phyloP scores from a whole-genome alignment of 768 basidiomycete genomes.

The Ephemerocybe angulata region DNA sequence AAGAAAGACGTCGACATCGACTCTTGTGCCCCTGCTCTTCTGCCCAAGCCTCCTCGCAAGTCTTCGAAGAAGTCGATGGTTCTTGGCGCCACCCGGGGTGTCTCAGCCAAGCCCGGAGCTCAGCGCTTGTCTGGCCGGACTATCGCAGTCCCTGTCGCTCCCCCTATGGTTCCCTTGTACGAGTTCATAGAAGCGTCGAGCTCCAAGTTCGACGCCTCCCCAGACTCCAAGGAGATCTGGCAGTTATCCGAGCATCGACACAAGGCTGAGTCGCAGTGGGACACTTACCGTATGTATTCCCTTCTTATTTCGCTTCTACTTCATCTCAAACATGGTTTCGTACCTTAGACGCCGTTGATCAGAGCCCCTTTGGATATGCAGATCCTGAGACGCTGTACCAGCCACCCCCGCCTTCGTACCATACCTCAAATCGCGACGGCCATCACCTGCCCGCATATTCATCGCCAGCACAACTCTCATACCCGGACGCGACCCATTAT shows the following conservation, averaged over 20 bases:
- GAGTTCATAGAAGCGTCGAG: too few species aligned
- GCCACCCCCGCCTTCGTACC: neutral
- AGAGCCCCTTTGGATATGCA: neutral
- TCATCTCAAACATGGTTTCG: too few species aligned
- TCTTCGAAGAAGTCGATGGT: conserved; percentile 10
- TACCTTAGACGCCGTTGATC: too few species aligned
- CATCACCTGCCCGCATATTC: too few species aligned
- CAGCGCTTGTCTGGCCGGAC: neutral
- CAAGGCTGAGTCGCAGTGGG: too few species aligned
- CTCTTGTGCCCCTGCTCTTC: conserved; percentile 14
- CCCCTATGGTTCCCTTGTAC: neutral
- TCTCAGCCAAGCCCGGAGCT: neutral
- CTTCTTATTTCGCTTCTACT: too few species aligned
- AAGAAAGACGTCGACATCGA: conserved; percentile 29
- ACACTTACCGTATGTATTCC: too few species aligned
- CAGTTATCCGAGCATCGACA: too few species aligned
- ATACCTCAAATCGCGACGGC: neutral
- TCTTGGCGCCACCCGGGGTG: neutral
- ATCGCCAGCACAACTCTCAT: neutral
- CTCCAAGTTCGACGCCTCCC: too few species aligned
- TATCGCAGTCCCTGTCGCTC: neutral
- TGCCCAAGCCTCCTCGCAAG: conserved; percentile 14
- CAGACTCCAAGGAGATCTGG: too few species aligned
- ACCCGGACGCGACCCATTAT: neutral
- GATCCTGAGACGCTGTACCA: neutral